phyloP scores from a whole-genome alignment of 2,329 filamentous ascomycete genomes.

The Hypoxylon sp. region DNA sequence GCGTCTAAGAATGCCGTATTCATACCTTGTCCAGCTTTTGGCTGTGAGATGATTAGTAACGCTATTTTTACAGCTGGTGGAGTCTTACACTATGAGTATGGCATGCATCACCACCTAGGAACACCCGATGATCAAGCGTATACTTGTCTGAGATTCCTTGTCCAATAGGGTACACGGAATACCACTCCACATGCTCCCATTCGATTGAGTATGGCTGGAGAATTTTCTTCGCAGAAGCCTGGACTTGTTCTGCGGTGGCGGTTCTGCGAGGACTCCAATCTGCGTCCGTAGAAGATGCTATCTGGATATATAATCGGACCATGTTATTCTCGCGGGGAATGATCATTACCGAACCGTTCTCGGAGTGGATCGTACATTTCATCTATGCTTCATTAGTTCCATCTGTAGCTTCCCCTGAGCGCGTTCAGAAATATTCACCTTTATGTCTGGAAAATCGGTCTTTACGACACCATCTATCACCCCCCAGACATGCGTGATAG shows the following conservation, averaged over 20 bases:
- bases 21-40: slow-evolving; percentile 82
- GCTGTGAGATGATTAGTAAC: slow-evolving; percentile 54
- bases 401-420: background rate
- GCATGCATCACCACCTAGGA: slow-evolving; percentile 80
- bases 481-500: slow-evolving; percentile 76
- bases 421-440: slow-evolving; percentile 54
- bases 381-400: slow-evolving; percentile 63
- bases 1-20: slow-evolving; percentile 83
- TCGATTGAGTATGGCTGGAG: slow-evolving; percentile 72
- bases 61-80: background rate
- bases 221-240: slow-evolving; percentile 71
- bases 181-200: slow-evolving; percentile 76
- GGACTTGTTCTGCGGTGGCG: slow-evolving; percentile 69
- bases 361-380: slow-evolving; percentile 80
- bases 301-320: slow-evolving; percentile 76
- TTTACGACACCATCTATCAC: slow-evolving; percentile 78
- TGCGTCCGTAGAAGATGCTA: slow-evolving; percentile 66
- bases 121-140: slow-evolving; percentile 73
- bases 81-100: slow-evolving; percentile 77
- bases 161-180: slow-evolving; percentile 78
- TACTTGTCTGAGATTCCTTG: slow-evolving; percentile 76
- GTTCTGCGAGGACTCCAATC: slow-evolving; percentile 70
- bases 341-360: slow-evolving; percentile 79
- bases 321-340: slow-evolving; percentile 76
- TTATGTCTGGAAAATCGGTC: slow-evolving; percentile 81